A percentile compares a stretch with the other conserved stretches of the same genome.
phyloP scores from a whole-genome alignment of 78 protist species.

The Mastigamoeba balamuthi region DNA sequence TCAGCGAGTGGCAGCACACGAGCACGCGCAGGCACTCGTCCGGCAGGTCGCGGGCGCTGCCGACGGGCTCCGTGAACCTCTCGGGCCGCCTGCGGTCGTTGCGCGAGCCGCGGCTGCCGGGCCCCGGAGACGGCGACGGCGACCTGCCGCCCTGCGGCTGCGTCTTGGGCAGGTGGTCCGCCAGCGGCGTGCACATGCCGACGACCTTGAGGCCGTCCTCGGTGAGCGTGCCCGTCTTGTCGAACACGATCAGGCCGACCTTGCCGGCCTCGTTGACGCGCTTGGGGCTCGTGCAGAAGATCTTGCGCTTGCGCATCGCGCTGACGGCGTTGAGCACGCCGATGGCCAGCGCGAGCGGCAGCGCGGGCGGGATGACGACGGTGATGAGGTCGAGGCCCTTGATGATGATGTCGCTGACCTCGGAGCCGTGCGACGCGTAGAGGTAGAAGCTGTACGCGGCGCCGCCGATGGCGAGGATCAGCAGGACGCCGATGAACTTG shows the following conservation, averaged over 20 bases:
- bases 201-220: constrained; percentile 73
- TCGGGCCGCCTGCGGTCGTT: no score
- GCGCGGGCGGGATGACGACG: constrained; percentile 73
- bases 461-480: constrained; percentile 20
- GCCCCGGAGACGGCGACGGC: no score
- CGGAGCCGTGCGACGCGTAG: neutral
- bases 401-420: neutral
- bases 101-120: no score
- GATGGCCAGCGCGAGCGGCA: constrained; percentile 77
- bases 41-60: no score
- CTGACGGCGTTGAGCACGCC: constrained; percentile 57
- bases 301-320: constrained; percentile 21
- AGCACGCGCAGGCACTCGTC: no score
- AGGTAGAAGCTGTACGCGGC: constrained; percentile 17
- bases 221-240: constrained; percentile 91
- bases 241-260: constrained; percentile 58
- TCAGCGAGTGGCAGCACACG: constrained; percentile 68
- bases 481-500: constrained; percentile 44
- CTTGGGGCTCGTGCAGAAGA: constrained; percentile 49
- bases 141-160: no score
- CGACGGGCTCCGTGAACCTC: no score
- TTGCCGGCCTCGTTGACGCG: constrained; percentile 66
- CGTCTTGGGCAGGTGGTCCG: no score
- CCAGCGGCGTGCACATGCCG: constrained; percentile 42
- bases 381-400: constrained; percentile 73